Base-by-base conservation (phyloP, 1,284 basidiomycete genomes). In the Neolentinus lepideus region DNA sequence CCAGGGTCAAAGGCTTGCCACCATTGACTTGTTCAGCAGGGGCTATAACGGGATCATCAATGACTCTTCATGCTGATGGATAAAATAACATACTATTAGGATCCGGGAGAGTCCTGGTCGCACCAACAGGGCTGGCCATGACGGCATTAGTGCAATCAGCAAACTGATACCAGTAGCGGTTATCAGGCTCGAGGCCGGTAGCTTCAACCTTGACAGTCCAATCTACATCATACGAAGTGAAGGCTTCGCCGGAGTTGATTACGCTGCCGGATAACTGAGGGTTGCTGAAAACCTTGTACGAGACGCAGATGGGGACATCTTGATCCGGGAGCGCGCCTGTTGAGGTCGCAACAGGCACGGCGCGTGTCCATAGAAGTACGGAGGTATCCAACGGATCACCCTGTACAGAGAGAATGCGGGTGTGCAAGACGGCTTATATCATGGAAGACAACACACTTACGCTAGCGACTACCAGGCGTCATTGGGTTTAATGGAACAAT, bases 201-300 rank as follows among this genome's bases (percentile, higher is more conserved):
- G 81, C 81, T 60, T 85, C 83, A 21, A 85, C 79, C 66, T 87
- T 87, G 63, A 83, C 71, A 1, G 82, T 83, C 61, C 75, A 87
- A 65, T 84, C 83, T 43, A 87, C 81, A 60, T 86, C 84, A 58
- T 79, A 80, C 54, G 76, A 79, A 2, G 82, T 83, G 67, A 80
- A 82, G 0, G 77, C 81, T 54, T 79, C 68, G 21, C 78, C 80
- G 24, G 73, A 71, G 57, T 79, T 72, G 6, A 43, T 6, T 48
- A 78, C 64, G 0, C 75, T 66, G 26, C 61, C 77, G 19, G 69
- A 62, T 9, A 79, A 62, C 25, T 67, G 63, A 2, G 68, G 48
- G 36, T 70, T 72, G 29, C 69, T 64, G 52, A 69, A 75, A 33
- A 83, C 65, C 63, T 77, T 75, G 71, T 75, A 84, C 1, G 76